A percentile compares a stretch with the other conserved stretches of the same genome.
phyloP scores from a whole-genome alignment of 164 flowering plant species.

The Warburgia ugandensis region DNA sequence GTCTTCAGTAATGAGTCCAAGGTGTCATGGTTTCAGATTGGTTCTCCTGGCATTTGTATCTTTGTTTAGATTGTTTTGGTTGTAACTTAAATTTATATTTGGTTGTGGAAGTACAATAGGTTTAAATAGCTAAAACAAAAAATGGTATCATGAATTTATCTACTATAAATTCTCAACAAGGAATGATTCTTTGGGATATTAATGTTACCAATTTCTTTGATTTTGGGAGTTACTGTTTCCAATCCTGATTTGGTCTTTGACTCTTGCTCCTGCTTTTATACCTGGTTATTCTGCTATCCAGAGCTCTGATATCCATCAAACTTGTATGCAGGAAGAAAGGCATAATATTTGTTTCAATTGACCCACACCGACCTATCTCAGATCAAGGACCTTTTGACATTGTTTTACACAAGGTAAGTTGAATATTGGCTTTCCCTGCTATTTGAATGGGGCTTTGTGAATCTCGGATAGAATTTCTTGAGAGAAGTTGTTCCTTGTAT shows the following conservation, averaged over 20 bases:
- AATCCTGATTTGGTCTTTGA: no score
- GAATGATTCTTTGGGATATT: background rate
- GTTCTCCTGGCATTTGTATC: background rate
- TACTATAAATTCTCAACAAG: background rate
- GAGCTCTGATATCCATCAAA: background rate
- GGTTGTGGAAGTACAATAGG: no score
- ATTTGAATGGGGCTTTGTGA: no score
- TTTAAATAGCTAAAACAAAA: no score
- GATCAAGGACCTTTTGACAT: conserved; percentile 95
- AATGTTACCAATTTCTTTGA: no score
- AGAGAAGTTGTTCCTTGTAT: no score
- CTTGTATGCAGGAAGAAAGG: conserved; percentile 62
- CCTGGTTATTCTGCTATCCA: background rate
- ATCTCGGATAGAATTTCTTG: no score
- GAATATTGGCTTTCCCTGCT: no score
- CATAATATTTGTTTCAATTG: conserved; percentile 71
- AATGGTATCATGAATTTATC: no score
- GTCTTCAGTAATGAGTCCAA: background rate
- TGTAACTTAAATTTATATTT: no score
- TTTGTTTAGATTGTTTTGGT: no score
- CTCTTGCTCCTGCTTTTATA: conserved; percentile 1
- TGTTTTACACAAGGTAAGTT: conserved; percentile 77
- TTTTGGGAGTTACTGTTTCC: no score
- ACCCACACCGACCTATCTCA: conserved; percentile 53
- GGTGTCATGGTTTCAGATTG: background rate